Base-by-base conservation (phyloP, 2,329 filamentous ascomycete genomes). In the Fusarium duplospermum region DNA sequence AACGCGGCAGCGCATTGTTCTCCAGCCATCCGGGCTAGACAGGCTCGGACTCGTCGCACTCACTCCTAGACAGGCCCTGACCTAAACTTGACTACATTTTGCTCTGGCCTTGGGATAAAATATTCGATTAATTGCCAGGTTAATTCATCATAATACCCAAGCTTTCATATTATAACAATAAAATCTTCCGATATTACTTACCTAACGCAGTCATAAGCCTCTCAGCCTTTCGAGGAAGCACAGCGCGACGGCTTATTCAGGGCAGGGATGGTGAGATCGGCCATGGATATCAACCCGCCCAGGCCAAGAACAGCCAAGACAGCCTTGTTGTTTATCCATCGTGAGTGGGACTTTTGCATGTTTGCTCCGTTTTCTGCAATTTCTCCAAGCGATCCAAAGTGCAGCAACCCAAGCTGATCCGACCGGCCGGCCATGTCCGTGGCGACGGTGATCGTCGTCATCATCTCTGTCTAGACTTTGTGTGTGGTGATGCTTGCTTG, bases 251-350 rank as follows among this genome's bases (percentile, higher is more conserved):
- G 72, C 72, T 74, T 74, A 74, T 74, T 74, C 72, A 56, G 69
- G 60, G 60, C 72, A 73, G 57, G 72, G 72, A 67, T 75, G 66
- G 69, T 75, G 58, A 73, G 72, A 70, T 74, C 66, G 62, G 47
- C 69, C 66, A 61, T 47, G 42, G 42, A 47, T 66, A 68, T 72
- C 68, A 65, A 45, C 71, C 68, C 50, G 60, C 64, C 66, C 59
- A 42, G 47, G 61, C 52, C 62, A 64, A 57, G 61, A 29, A 33
- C n/a, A 40, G 57, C 42, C n/a, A 64, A 59, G 36, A 65, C 54
- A 74, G 62, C 72, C 72, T 57, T 62, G 66, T 62, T 50, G 57
- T 63, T 68, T 68, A 60, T 31, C 52, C 45, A 50, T 54, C 47
- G 36, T 14, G 22, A 45, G 67, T 69, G 71, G 69, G 31, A 74